Conservation (phyloP, 768 basidiomycete genomes). For the Termitomyces sp. region DNA sequence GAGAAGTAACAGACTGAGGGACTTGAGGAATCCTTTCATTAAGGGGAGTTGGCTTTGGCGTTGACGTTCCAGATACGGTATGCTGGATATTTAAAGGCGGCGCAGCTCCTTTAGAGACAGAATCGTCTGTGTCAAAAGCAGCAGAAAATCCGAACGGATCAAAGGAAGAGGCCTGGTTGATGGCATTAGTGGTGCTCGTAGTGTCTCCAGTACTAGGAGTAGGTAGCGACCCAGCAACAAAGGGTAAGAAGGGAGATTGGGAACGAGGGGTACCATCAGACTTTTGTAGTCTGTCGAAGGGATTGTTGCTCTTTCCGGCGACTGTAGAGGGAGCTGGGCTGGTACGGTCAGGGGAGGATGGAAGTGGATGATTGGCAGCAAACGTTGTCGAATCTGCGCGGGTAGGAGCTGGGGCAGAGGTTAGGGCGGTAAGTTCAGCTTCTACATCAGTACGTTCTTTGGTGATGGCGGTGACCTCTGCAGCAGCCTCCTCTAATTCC, state of each 20-base stretch:
- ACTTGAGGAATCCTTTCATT: constrained; percentile 10
- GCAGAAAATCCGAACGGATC: constrained; percentile 52
- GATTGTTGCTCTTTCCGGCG: constrained; percentile 77
- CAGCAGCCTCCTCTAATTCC: constrained; percentile 64
- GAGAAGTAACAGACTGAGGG: constrained; percentile 9
- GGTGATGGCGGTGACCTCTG: constrained; percentile 43
- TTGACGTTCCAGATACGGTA: constrained; percentile 1
- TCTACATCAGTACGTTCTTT: constrained; percentile 55
- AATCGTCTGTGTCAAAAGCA: constrained; percentile 18
- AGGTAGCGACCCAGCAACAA: constrained; percentile 31
- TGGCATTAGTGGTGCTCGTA: background rate
- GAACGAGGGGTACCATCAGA: constrained; percentile 41
- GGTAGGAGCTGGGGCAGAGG: constrained; percentile 15
- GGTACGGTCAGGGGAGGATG: constrained; percentile 58
- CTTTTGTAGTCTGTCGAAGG: constrained; percentile 72
- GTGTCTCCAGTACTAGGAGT: constrained; percentile 13
- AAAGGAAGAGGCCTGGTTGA: constrained; percentile 20
- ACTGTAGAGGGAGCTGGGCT: constrained; percentile 39
- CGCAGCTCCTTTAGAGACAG: background rate
- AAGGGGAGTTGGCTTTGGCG: constrained; percentile 12
- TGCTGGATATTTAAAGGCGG: background rate
- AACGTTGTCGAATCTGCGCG: constrained; percentile 42
- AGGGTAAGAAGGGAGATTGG: constrained; percentile 56
- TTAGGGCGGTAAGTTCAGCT: constrained; percentile 36
- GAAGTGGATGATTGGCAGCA: constrained; percentile 70